Evolutionary conservation across 176 grass and related monocot species (phyloP).

Genomic region (Bromus sterilis): DNA sequence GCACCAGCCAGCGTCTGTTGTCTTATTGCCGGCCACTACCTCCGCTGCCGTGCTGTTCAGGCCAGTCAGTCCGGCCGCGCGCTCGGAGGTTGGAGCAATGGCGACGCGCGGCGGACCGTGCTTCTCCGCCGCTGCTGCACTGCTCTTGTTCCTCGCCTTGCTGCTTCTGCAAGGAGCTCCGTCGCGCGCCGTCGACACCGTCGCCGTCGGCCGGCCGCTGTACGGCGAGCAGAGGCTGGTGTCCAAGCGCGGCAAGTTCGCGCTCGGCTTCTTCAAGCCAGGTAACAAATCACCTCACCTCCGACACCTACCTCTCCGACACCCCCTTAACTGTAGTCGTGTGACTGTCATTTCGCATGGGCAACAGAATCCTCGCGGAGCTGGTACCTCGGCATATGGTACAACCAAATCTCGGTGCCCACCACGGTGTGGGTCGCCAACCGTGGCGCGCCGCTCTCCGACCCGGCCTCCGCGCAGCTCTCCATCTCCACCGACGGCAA

Average conservation of each 20-base stretch:
- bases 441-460: slow-evolving; percentile 12
- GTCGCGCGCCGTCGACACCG: slow-evolving; percentile 7
- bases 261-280: slow-evolving; percentile 44
- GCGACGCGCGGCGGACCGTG: background rate
- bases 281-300: too few relatives aligned
- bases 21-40: background rate
- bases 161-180: background rate
- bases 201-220: slow-evolving; percentile 5
- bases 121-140: background rate
- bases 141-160: background rate
- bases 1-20: background rate
- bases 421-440: slow-evolving; percentile 55
- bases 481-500: slow-evolving; percentile 23
- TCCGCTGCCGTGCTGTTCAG: background rate
- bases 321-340: too few relatives aligned
- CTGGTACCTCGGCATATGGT: slow-evolving; percentile 63
- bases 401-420: slow-evolving; percentile 30
- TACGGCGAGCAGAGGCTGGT: slow-evolving; percentile 18
- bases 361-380: slow-evolving; percentile 14
- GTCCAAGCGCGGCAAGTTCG: slow-evolving; percentile 43
- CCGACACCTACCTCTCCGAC: background rate
- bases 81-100: slow-evolving; percentile 6
- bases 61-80: background rate
- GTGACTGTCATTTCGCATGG: background rate
- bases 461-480: slow-evolving; percentile 12